Evolutionary conservation across 208 protist species (phyloP), one percentile per base, ranked within the genome.

Genomic region (Crithidia mellificae): DNA sequence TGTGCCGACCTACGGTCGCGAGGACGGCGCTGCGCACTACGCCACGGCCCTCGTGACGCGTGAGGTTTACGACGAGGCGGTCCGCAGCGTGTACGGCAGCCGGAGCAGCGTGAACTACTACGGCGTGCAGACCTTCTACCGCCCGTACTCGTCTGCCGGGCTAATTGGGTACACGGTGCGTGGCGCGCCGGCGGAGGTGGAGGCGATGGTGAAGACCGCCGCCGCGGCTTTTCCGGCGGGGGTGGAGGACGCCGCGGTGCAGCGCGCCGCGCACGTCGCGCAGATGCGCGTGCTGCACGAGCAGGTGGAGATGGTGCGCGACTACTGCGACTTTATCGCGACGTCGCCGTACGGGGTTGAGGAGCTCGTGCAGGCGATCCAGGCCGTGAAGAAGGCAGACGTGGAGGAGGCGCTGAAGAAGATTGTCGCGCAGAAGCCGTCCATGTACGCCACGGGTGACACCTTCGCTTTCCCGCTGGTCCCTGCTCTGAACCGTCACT

Each of bases 261-360:
- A 58, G 30, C 74, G 61, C 7, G 85, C 74, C 50, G 54, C 72
- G 46, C 64, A 72, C 50, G 79, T 81, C 30, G 90, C 90, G 1
- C 56, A 67, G 17, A 47, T 86, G 55, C 72, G 74, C 32, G 55
- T 93, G 51, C 46, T 67, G 54, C 41, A 80, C 7, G 81, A 88
- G 43, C 70, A 91, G 55, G 47, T 81, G 32, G 85, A 90, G 32
- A 78, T 84, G 74, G 49, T 72, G 44, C 87, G 85, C 22, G 87
- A 95, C 68, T 95, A 95, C 79, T 81, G 75, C 57, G 87, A 92
- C 74, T 95, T 95, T 69, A 70, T 95, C 64, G 87, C 85, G 17
- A 91, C 85, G 7, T 88, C 79, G n/a, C 53, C 53, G 6, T 34
- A 69, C 32, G 66, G 54, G 2, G 52, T 68, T 0, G 78, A 79